Evolutionary conservation across 164 flowering plant species (phyloP), one percentile per base, ranked within the genome.

Genomic region (Vitis riparia): DNA sequence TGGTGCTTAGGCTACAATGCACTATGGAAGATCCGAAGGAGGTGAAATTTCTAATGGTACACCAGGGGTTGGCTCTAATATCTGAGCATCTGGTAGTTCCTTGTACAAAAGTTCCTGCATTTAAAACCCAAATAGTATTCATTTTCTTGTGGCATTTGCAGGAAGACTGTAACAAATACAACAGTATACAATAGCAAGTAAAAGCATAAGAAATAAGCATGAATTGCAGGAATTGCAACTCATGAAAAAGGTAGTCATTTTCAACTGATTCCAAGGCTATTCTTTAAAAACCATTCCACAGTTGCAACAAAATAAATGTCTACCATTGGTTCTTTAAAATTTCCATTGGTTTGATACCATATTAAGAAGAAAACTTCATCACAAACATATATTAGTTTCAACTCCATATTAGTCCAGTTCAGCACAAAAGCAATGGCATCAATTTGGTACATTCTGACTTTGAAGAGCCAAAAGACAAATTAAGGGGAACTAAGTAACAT

Each of bases 51-150:
- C 85, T 29, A 94, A 71, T 6, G 97, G 91, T 49, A 83, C 85
- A 13, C 98, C 98, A 14, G 97, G 97, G 9, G 74, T 82, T 55
- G 97, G 97, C 77, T 87, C 88, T 27, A 87, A 72, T 8, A 88
- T 85, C 71, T 77, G 75, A 2, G 86, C 89, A 66, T 80, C 86
- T 32, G 91, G 93, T 51, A 92, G 65, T 71, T 87, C 94, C 81
- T 80, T 87, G 15, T 79, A 78, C 73, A 94, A 68, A 59, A 94
- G 82, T 27, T 81, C 89, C 97, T 94, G 92, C 78, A 86, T 44
- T 47, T 29, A 16, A 55, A 70, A 51, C 3, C 17, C 56, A 50
- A 0, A 5, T 37, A 37, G 44, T 37, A 32, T 19, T 6, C 11
- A n/a, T 3, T 60, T 37, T 5, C 49, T 61, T 32, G 19, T 2